A percentile compares a stretch with the other conserved stretches of the same genome.
phyloP scores from a whole-genome alignment of 148 eudicot genomes.

The Pharnaceum exiguum region DNA sequence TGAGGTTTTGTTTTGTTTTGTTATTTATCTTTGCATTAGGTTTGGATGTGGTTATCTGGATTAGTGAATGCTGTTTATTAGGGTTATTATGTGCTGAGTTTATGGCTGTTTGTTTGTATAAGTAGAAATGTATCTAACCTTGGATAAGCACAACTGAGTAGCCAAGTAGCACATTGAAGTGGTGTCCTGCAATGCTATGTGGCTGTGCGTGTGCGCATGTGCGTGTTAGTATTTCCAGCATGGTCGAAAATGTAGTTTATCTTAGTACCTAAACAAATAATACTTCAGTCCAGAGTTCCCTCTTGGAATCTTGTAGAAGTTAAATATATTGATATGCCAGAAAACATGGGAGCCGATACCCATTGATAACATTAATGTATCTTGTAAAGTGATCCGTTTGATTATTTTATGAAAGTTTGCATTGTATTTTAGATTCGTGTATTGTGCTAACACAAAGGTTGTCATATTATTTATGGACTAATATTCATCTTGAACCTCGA shows the following conservation, averaged over 20 bases:
- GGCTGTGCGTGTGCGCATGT: not conserved
- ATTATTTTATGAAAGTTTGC: not conserved
- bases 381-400: not conserved
- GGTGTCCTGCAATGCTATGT: not conserved
- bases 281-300: not conserved
- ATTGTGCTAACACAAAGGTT: no score
- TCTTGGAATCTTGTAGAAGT: not conserved
- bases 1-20: conserved; percentile 13
- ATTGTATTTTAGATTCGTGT: no score
- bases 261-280: not conserved
- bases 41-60: no score
- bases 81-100: no score
- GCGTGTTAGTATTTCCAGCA: not conserved
- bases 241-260: conserved; percentile 5
- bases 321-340: not conserved
- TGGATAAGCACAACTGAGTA: no score
- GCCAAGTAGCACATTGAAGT: no score
- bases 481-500: no score
- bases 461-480: no score
- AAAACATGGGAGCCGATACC: not conserved
- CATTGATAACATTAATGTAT: not conserved
- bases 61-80: not conserved
- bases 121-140: no score
- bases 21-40: not conserved
- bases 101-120: no score